Percentiles rank a stretch among this genome's conserved stretches.
Conservation (phyloP, 495 filamentous ascomycete genomes). For the Evansstolkia leycettana region DNA sequence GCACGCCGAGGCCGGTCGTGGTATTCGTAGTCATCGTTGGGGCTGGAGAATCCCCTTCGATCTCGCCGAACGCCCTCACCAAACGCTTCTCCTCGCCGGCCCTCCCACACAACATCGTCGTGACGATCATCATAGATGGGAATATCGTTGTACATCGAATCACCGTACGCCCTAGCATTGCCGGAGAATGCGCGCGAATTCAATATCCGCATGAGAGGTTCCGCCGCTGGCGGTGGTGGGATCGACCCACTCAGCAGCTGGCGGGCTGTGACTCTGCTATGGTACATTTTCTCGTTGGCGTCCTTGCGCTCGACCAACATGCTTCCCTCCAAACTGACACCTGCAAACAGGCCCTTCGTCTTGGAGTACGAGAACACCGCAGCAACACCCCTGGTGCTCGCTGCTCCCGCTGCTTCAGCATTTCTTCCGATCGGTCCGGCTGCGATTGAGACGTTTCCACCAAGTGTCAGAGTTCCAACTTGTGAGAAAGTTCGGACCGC, state of each 20-base stretch:
- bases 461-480: conserved; percentile 76
- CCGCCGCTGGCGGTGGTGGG: conserved; percentile 67
- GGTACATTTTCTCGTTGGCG: conserved; percentile 94
- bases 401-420: conserved; percentile 91
- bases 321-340: conserved; percentile 85
- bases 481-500: conserved; percentile 95
- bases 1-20: conserved; percentile 54
- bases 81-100: conserved; percentile 58
- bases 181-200: conserved; percentile 76
- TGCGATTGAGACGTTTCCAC: conserved; percentile 92
- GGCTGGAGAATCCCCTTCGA: conserved; percentile 35
- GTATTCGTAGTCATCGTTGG: conserved; percentile 46
- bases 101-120: conserved; percentile 91
- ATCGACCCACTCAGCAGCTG: conserved; percentile 71
- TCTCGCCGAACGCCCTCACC: conserved; percentile 58
- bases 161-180: conserved; percentile 31
- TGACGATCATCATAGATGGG: conserved; percentile 82
- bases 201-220: conserved; percentile 71
- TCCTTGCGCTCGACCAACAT: conserved; percentile 87
- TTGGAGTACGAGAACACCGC: conserved; percentile 94
- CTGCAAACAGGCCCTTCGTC: conserved; percentile 93
- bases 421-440: conserved; percentile 90
- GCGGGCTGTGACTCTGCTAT: conserved; percentile 62
- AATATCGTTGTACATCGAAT: conserved; percentile 86
- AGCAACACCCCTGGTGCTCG: conserved; percentile 77